Conservation (phyloP, 495 filamentous ascomycete genomes). For the Acidiella bohemica region DNA sequence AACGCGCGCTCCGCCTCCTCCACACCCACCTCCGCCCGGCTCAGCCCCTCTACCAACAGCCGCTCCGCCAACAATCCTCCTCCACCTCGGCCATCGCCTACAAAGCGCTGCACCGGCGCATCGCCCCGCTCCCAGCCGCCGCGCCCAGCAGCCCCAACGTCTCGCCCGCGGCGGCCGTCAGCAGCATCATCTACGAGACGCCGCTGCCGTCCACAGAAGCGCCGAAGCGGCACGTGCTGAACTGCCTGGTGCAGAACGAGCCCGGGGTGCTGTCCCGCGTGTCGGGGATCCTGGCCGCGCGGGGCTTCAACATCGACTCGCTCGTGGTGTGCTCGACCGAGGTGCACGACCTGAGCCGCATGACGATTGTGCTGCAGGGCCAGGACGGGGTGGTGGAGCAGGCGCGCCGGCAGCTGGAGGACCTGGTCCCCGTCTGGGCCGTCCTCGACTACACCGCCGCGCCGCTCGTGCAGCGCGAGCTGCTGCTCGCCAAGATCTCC, state of each 20-base stretch:
- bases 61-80: slow-evolving; percentile 31
- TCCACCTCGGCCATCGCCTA: slow-evolving; percentile 92
- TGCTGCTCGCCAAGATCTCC: slow-evolving; percentile 91
- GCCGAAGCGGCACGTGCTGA: slow-evolving; percentile 86
- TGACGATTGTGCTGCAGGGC: slow-evolving; percentile 94
- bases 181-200: slow-evolving; percentile 97
- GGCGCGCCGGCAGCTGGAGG: slow-evolving; percentile 86
- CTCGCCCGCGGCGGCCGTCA: slow-evolving; percentile 91
- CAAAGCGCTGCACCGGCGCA: slow-evolving; percentile 88
- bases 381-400: slow-evolving; percentile 98
- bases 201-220: slow-evolving; percentile 69
- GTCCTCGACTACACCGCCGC: slow-evolving; percentile 89
- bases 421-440: slow-evolving; percentile 95
- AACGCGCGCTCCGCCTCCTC: slow-evolving; percentile 27
- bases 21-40: slow-evolving; percentile 12
- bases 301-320: slow-evolving; percentile 98
- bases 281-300: slow-evolving; percentile 87
- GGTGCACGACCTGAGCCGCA: slow-evolving; percentile 91
- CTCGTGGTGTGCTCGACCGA: slow-evolving; percentile 95
- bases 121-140: slow-evolving; percentile 54
- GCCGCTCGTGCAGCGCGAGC: slow-evolving; percentile 88
- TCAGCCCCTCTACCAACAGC: slow-evolving; percentile 3
- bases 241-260: slow-evolving; percentile 98
- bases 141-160: slow-evolving; percentile 60
- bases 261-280: slow-evolving; percentile 92